phyloP scores from a whole-genome alignment of 2,329 filamentous ascomycete genomes.

The Cytospora schulzeri region DNA sequence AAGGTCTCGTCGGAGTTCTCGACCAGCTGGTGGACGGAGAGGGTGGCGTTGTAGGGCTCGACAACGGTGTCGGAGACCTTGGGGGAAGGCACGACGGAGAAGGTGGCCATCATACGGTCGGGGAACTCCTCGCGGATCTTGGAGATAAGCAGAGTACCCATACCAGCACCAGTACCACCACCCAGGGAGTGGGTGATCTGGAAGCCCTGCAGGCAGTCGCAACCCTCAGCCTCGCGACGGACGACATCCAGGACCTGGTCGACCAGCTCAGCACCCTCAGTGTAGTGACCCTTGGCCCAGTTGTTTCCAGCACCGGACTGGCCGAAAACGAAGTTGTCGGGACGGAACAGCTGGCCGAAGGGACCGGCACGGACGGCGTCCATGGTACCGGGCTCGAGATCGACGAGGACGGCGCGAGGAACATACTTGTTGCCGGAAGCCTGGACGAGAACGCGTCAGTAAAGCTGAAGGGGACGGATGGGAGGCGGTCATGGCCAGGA shows the following conservation, averaged over 20 bases:
- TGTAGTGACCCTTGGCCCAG: slow-evolving; percentile 99
- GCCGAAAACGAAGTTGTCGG: slow-evolving; percentile 99
- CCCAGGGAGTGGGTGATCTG: slow-evolving; percentile 99
- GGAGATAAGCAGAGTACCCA: slow-evolving; percentile 99
- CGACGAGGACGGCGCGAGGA: slow-evolving; percentile 97
- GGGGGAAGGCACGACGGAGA: slow-evolving; percentile 97
- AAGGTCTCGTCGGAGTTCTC: slow-evolving; percentile 99
- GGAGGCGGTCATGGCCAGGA: neutral
- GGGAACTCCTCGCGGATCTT: slow-evolving; percentile 99
- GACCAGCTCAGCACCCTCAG: slow-evolving; percentile 97
- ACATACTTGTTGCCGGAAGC: slow-evolving; percentile 99
- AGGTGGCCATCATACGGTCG: slow-evolving; percentile 99
- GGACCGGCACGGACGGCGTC: slow-evolving; percentile 97
- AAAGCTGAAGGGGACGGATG: neutral
- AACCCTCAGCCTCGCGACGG: slow-evolving; percentile 97
- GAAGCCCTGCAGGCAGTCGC: slow-evolving; percentile 99
- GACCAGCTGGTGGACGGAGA: slow-evolving; percentile 97
- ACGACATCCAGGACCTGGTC: slow-evolving; percentile 98
- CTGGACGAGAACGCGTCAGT: slow-evolving; percentile 47
- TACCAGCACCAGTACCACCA: slow-evolving; percentile 99
- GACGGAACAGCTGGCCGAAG: slow-evolving; percentile 98
- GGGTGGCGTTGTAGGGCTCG: slow-evolving; percentile 99
- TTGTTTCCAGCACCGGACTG: slow-evolving; percentile 99
- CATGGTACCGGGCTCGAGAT: slow-evolving; percentile 99
- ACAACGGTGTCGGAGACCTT: slow-evolving; percentile 99